These are phyloP conservation scores for Herpetomonas tarakana DNA, from an alignment of 208 protist species.

Conservation along the genomic window DNA sequence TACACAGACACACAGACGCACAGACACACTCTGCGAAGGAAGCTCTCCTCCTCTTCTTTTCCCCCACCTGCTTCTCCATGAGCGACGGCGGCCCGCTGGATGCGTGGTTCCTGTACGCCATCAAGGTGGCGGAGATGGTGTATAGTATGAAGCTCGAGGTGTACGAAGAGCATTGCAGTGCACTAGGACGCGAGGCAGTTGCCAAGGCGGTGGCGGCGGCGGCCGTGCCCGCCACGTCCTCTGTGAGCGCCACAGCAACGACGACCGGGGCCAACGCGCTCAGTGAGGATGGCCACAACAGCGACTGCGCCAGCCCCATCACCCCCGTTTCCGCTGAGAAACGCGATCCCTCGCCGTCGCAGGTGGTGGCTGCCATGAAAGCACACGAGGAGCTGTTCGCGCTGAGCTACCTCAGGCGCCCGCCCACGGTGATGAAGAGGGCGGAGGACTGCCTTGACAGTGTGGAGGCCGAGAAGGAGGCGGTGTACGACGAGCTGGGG, in stretches of 20 bases:
- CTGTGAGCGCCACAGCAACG: not conserved
- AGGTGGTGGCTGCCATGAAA: not conserved
- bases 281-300: not conserved
- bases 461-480: constrained; percentile 48
- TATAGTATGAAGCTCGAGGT: constrained; percentile 53
- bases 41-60: not conserved
- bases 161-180: constrained; percentile 46
- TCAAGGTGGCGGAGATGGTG: constrained; percentile 35
- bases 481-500: constrained; percentile 40
- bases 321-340: not conserved
- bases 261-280: not conserved
- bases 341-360: not conserved
- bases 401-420: constrained; percentile 22
- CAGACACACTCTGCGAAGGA: too few species aligned
- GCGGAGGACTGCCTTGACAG: constrained; percentile 29
- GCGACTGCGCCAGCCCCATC: not conserved
- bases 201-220: constrained; percentile 1
- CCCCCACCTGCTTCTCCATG: not conserved
- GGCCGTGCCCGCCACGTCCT: not conserved
- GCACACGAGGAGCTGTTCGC: constrained; percentile 4
- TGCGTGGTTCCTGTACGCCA: constrained; percentile 49
- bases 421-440: constrained; percentile 6
- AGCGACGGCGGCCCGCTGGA: constrained; percentile 19
- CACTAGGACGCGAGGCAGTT: constrained; percentile 10
- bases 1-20: too few species aligned